Conservation (phyloP, 768 basidiomycete genomes). For the Austroboletus festivus region DNA sequence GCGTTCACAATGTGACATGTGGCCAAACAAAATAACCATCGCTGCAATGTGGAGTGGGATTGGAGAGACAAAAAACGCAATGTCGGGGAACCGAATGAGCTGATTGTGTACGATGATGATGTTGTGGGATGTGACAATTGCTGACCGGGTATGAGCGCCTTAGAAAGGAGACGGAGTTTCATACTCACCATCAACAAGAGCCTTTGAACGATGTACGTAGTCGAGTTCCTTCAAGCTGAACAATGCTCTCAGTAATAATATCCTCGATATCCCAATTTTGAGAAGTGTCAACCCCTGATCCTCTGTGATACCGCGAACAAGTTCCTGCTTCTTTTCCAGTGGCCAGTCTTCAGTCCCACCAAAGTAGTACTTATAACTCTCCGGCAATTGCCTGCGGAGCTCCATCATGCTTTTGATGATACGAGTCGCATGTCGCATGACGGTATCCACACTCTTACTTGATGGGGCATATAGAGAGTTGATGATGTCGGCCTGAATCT, state of each 20-base stretch:
- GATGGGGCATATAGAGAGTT: slow-evolving; percentile 80
- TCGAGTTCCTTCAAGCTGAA: slow-evolving; percentile 74
- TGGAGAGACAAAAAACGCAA: slow-evolving; percentile 85
- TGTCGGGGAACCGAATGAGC: slow-evolving; percentile 80
- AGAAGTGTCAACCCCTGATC: slow-evolving; percentile 80
- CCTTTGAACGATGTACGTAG: slow-evolving; percentile 62
- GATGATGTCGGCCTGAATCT: slow-evolving; percentile 88
- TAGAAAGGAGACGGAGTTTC: not conserved
- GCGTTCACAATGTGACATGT: slow-evolving; percentile 73
- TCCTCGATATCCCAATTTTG: slow-evolving; percentile 79
- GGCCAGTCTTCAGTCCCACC: slow-evolving; percentile 76
- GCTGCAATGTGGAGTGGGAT: slow-evolving; percentile 87
- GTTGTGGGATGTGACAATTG: slow-evolving; percentile 84
- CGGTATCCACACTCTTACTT: slow-evolving; percentile 61
- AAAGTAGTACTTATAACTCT: slow-evolving; percentile 72
- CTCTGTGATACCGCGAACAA: slow-evolving; percentile 73
- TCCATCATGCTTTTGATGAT: slow-evolving; percentile 77
- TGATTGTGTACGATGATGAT: slow-evolving; percentile 82
- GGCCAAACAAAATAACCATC: slow-evolving; percentile 87
- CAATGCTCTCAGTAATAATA: slow-evolving; percentile 72
- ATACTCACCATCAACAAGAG: slow-evolving; percentile 70
- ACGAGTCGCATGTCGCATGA: slow-evolving; percentile 74
- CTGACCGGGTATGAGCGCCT: slow-evolving; percentile 35
- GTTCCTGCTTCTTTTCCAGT: slow-evolving; percentile 56
- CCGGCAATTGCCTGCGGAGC: slow-evolving; percentile 66